Percentiles rank a stretch among this genome's conserved stretches.
Evolutionary conservation across 805 yeast genomes (phyloP).

Genomic region (Yarrowia yakushimensis): DNA sequence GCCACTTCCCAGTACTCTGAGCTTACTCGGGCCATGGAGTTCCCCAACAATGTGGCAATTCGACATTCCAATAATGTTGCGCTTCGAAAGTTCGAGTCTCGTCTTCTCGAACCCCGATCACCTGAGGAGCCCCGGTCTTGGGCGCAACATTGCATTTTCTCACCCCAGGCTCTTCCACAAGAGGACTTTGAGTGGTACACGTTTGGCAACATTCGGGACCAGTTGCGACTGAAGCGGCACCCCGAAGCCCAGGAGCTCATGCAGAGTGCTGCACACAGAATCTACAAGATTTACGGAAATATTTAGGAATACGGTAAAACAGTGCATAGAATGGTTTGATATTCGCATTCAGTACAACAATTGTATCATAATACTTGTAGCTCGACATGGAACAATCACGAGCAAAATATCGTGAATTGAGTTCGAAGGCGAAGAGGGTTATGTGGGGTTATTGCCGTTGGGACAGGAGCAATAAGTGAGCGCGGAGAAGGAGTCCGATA

Average conservation of each 20-base stretch:
- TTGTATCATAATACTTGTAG: neutral
- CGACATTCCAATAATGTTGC: constrained; percentile 2
- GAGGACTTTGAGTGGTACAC: constrained; percentile 53
- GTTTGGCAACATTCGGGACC: constrained; percentile 76
- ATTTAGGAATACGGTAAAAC: constrained; percentile 7
- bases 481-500: too few species aligned
- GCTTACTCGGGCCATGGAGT: constrained; percentile 11
- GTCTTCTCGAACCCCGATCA: constrained; percentile 1
- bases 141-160: constrained; percentile 11
- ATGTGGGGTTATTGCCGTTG: neutral
- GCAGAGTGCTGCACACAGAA: constrained; percentile 1
- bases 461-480: neutral
- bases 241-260: constrained; percentile 5
- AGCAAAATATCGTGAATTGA: neutral
- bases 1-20: neutral
- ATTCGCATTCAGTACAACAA: too few species aligned
- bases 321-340: neutral
- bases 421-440: neutral
- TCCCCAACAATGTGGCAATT: constrained; percentile 1
- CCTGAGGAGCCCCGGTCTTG: constrained; percentile 9
- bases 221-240: constrained; percentile 30
- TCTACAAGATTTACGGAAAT: constrained; percentile 18
- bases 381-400: neutral
- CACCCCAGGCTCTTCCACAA: constrained; percentile 29
- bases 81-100: constrained; percentile 26